These are phyloP conservation scores for Curvularia lunata DNA, from an alignment of 2,329 filamentous ascomycete species.

Conservation along the genomic window DNA sequence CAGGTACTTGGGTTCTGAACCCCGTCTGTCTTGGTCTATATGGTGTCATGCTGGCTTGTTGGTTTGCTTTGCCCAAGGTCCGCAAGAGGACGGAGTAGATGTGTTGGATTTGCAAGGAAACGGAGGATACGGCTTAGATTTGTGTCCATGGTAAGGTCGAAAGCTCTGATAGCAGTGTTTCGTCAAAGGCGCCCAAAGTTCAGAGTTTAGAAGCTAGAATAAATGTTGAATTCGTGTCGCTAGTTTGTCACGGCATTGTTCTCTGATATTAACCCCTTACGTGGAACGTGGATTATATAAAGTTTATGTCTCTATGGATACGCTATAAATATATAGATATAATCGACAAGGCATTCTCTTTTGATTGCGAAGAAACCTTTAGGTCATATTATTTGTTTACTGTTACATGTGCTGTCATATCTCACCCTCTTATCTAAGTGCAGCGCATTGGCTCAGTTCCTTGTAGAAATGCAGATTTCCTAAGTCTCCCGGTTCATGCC, in stretches of 20 bases:
- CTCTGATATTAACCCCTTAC: background rate
- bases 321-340: too few relatives aligned
- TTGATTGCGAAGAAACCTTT: too few relatives aligned
- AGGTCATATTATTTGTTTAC: too few relatives aligned
- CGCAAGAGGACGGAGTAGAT: slow-evolving; percentile 66
- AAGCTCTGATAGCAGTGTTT: background rate
- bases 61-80: slow-evolving; percentile 64
- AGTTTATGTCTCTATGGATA: background rate
- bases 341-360: too few relatives aligned
- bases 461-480: too few relatives aligned
- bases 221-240: background rate
- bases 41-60: slow-evolving; percentile 68
- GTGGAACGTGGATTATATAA: background rate
- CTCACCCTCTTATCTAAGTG: too few relatives aligned
- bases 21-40: slow-evolving; percentile 73
- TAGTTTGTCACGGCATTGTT: background rate
- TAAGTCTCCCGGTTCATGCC: too few relatives aligned
- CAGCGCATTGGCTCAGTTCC: too few relatives aligned
- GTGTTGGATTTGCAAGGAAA: background rate
- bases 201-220: background rate
- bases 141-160: background rate
- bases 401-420: too few relatives aligned
- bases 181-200: background rate
- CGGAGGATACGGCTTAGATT: background rate
- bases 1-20: slow-evolving; percentile 67